Evolutionary conservation across 2,329 filamentous ascomycete genomes (phyloP).

Genomic region (Fusarium secorum): DNA sequence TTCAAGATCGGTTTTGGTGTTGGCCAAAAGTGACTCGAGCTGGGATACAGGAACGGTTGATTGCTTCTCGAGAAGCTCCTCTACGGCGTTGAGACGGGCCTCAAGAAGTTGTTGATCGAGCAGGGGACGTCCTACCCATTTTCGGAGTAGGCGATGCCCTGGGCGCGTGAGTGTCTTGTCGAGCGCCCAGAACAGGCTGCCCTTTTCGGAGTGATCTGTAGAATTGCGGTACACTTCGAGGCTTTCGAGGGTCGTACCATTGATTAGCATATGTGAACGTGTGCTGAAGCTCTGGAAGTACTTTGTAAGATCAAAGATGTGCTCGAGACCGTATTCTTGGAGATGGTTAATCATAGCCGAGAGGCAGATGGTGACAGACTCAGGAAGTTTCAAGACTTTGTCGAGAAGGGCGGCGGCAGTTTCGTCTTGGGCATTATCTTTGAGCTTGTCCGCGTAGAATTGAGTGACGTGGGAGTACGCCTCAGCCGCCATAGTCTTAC

Average conservation of each 20-base stretch:
- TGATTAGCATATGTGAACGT: constrained; percentile 92
- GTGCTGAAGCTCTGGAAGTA: constrained; percentile 97
- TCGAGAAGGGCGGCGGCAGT: constrained; percentile 75
- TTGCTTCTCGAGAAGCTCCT: constrained; percentile 78
- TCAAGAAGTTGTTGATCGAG: constrained; percentile 79
- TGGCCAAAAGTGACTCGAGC: constrained; percentile 74
- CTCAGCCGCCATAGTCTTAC: constrained; percentile 83
- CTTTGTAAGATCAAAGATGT: constrained; percentile 95
- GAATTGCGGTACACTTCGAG: constrained; percentile 96
- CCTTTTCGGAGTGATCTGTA: constrained; percentile 84
- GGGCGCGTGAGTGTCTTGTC: constrained; percentile 92
- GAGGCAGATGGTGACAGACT: constrained; percentile 87
- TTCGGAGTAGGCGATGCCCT: constrained; percentile 85
- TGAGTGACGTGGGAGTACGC: constrained; percentile 88
- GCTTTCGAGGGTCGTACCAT: constrained; percentile 92
- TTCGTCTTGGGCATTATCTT: constrained; percentile 64
- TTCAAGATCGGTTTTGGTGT: constrained; percentile 83
- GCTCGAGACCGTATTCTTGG: constrained; percentile 89
- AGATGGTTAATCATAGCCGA: constrained; percentile 97
- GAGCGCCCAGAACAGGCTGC: constrained; percentile 94
- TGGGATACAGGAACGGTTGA: constrained; percentile 75
- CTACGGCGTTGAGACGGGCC: constrained; percentile 81
- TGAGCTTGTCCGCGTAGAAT: constrained; percentile 90
- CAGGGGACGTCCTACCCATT: constrained; percentile 93
- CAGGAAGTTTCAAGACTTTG: constrained; percentile 84